Base-by-base conservation (phyloP, 768 basidiomycete genomes). In the Paxillus involutus region DNA sequence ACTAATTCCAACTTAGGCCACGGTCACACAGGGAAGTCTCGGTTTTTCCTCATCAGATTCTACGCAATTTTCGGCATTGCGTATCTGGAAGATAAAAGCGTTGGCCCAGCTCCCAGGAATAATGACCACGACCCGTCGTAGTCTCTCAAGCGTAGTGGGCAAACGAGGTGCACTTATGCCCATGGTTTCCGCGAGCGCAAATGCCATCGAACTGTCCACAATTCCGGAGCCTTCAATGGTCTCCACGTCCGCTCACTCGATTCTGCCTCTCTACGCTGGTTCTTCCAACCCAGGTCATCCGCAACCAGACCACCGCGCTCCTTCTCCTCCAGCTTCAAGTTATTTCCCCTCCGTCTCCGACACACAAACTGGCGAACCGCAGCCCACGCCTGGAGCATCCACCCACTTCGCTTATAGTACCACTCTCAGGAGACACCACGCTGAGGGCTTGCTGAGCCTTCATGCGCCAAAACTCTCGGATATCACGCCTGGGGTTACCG, bases 361-460 rank as follows among this genome's bases (percentile, higher is more conserved):
- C 76, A 82, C 58, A 58, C 70, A 69, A 65, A 75, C 40, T 36
- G 71, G 52, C n/a, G 77, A 82, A 56, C 75, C 85, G 10, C 77
- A 82, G 33, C 83, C 86, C 0, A 76, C 82, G 0, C 77, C 86
- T 0, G 84, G 83, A 48, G 88, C 91, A 1, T 77, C 80, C 30
- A 67, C 81, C 4, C 91, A 93, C 64, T 93, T 93, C 63, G 85
- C 89, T 1, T 92, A 90, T 68, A 91, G 88, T 60, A 92, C 90
- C 0, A 89, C 87, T 0, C 75, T 93, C 17, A 74, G 90, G 29
- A 69, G 91, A 51, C 91, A 92, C 55, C 77, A 80, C 19, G 71
- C 73, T 0, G 84, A 86, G 17, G 73, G 76, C 0, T 58, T 66
- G 10, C 63, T 81, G 44, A 65, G 71, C 10, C 75, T 80, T n/a